These are phyloP conservation scores for Cryomyces minteri DNA, from an alignment of 495 filamentous ascomycete genomes.

Conservation along the genomic window DNA sequence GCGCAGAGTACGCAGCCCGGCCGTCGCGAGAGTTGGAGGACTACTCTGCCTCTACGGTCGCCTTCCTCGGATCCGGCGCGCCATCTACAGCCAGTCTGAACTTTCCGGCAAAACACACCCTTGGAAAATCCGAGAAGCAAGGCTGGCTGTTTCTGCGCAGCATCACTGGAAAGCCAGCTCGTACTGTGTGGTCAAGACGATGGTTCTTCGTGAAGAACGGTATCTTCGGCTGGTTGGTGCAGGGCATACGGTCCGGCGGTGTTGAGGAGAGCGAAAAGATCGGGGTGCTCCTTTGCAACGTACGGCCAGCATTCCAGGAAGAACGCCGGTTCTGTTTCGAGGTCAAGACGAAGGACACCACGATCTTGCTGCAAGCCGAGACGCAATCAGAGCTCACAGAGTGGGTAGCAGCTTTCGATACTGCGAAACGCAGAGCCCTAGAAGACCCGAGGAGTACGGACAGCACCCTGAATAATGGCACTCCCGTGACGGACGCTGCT, in stretches of 20 bases:
- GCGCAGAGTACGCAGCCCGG: conserved; percentile 43
- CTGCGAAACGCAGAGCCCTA: conserved; percentile 79
- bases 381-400: conserved; percentile 76
- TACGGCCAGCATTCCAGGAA: conserved; percentile 77
- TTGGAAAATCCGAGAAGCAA: conserved; percentile 53
- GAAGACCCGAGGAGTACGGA: conserved; percentile 53
- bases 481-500: conserved; percentile 47
- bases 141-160: conserved; percentile 82
- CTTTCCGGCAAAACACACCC: conserved; percentile 20
- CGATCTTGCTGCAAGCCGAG: conserved; percentile 78
- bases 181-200: conserved; percentile 69
- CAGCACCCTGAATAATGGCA: conserved; percentile 33
- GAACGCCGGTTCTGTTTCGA: conserved; percentile 95
- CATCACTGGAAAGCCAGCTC: conserved; percentile 68
- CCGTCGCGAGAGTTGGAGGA: conserved; percentile 87
- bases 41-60: conserved; percentile 72
- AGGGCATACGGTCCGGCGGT: conserved; percentile 63
- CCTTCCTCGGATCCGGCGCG: conserved; percentile 58
- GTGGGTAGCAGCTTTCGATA: conserved; percentile 84
- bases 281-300: conserved; percentile 82
- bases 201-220: conserved; percentile 95
- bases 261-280: conserved; percentile 94
- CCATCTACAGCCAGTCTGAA: conserved; percentile 35
- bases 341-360: conserved; percentile 93
- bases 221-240: conserved; percentile 90